Base-by-base conservation (phyloP, 164 flowering plant species). In the Nymphaea colorata region DNA sequence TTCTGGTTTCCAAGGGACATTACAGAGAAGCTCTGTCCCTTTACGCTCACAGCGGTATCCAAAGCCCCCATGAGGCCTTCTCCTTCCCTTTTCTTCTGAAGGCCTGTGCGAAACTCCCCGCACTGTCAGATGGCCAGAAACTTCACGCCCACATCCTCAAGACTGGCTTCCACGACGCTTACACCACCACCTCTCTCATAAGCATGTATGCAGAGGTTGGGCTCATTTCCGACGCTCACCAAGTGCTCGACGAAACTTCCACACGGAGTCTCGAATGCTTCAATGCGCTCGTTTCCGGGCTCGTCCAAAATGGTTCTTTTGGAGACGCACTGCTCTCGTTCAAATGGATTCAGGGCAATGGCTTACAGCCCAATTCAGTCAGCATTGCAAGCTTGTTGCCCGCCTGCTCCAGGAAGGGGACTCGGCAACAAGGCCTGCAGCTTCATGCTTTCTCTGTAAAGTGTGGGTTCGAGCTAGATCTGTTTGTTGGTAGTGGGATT, bases 71-170 rank as follows among this genome's bases (percentile, higher is more conserved):
- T 64, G 66, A 76, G 51, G 62, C 65, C 55, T 85, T 83, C 85
- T 81, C 85, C 15, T 91, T 76, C 75, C 91, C 93, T 59, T 81
- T 74, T 53, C 85, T 87, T 12, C 79, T 91, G 76, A 87, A 86
- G 81, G 87, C 91, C 11, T 86, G 91, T 69, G 77, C 71, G 25
- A 79, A 79, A 72, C 84, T 84, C 69, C 44, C 69, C 45, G 25
- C 74, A 5, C 43, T 71, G 11, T 59, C 75, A 17, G 78, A 73
- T 3, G 88, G 81, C 68, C 81, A 74, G 69, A 68, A 75, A 45
- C 71, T 86, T 3, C 97, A 89, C 42, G 68, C 85, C 82, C 85
- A 82, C 61, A 65, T 86, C 72, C 25, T 85, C 47, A 86, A 85
- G 78, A 66, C 77, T 5, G 93, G 96, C 5, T 76, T 81, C 66